Conservation (phyloP, 257 asterid species). For the Solanum pinnatisectum region DNA sequence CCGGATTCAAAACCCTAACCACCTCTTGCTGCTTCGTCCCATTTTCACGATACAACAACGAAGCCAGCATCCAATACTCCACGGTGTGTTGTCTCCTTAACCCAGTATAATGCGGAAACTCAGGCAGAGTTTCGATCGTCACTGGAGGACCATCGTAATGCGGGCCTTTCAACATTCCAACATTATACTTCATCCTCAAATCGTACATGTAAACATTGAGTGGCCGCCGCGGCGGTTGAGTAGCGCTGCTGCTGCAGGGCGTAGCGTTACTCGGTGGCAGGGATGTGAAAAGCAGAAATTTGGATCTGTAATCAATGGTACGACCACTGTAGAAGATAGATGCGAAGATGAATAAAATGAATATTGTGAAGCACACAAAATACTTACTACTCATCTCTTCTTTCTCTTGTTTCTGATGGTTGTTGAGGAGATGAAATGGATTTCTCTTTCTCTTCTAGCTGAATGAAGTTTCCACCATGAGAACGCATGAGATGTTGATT, state of each 20-base stretch:
- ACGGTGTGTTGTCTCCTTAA: slow-evolving; percentile 37
- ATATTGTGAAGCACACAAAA: not conserved
- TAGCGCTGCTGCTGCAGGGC: slow-evolving; percentile 7
- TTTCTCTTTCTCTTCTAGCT: not conserved
- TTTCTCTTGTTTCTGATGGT: not conserved
- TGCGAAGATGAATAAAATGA: not conserved
- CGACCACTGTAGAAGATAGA: not conserved
- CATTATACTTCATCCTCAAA: slow-evolving; percentile 29
- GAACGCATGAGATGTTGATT: not conserved
- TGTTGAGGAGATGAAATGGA: not conserved
- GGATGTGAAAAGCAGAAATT: slow-evolving; percentile 1
- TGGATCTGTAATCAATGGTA: slow-evolving; percentile 14
- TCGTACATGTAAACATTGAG: slow-evolving; percentile 40
- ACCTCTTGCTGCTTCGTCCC: slow-evolving; percentile 29
- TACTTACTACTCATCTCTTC: not conserved
- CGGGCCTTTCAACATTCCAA: slow-evolving; percentile 24
- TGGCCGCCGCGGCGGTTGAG: slow-evolving; percentile 8
- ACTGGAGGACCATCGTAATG: slow-evolving; percentile 15
- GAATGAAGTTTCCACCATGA: not conserved
- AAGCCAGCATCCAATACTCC: slow-evolving; percentile 55
- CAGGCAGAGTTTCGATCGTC: slow-evolving; percentile 20
- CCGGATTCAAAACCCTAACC: slow-evolving; percentile 72
- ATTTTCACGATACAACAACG: slow-evolving; percentile 19
- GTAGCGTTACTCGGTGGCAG: slow-evolving; percentile 3
- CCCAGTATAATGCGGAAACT: slow-evolving; percentile 29